Evolutionary conservation across 306 rosid species (phyloP).

Genomic region (Phaseolus lunatus): DNA sequence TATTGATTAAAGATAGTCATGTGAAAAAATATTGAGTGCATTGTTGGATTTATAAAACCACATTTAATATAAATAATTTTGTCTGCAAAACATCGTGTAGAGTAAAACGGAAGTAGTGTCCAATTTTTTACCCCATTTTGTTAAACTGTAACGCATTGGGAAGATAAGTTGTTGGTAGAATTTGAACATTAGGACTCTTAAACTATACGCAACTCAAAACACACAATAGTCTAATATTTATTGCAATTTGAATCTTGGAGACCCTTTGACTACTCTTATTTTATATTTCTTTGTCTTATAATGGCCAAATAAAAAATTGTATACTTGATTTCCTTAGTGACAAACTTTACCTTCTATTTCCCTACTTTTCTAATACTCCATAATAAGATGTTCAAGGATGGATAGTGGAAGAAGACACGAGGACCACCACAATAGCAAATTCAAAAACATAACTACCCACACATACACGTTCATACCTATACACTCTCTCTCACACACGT

Average conservation of each 20-base stretch:
- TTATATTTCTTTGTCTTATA: not conserved
- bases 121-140: not conserved
- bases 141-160: not conserved
- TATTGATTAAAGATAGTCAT: no score
- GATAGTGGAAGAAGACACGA: not conserved
- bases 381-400: constrained; percentile 22
- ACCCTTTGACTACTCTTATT: not conserved
- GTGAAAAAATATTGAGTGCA: no score
- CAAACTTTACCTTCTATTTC: not conserved
- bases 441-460: no score
- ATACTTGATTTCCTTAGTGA: not conserved
- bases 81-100: no score
- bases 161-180: not conserved
- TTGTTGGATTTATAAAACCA: no score
- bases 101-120: no score
- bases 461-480: no score
- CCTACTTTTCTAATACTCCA: not conserved
- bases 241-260: not conserved
- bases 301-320: not conserved
- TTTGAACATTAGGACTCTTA: not conserved
- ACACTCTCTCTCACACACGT: no score
- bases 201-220: constrained; percentile 20
- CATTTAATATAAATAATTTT: no score
- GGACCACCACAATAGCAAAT: constrained; percentile 21
- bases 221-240: not conserved